phyloP scores from a whole-genome alignment of 495 filamentous ascomycete genomes.

The Haplographium delicatum region DNA sequence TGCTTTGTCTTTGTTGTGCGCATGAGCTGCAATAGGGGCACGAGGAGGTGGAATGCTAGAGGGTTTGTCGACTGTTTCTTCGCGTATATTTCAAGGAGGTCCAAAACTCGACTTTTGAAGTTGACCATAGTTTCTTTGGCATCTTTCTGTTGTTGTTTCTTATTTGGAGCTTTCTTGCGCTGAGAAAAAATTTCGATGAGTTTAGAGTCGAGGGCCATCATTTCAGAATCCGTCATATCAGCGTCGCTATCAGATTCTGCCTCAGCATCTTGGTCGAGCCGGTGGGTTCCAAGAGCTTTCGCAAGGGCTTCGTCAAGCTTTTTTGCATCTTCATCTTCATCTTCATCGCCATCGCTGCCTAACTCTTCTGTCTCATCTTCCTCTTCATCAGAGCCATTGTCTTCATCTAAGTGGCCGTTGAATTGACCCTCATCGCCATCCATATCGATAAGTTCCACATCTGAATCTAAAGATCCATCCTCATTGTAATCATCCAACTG shows the following conservation, averaged over 20 bases:
- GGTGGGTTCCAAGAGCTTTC: constrained; percentile 61
- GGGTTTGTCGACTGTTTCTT: constrained; percentile 67
- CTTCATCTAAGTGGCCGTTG: constrained; percentile 16
- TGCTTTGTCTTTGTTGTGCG: constrained; percentile 63
- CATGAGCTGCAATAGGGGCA: constrained; percentile 45
- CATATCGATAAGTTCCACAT: constrained; percentile 40
- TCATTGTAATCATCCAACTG: constrained; percentile 34
- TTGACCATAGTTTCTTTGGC: constrained; percentile 86
- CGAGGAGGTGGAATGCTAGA: constrained; percentile 46
- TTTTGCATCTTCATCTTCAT: constrained; percentile 39
- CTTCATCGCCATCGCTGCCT: constrained; percentile 36
- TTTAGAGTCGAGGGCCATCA: constrained; percentile 81
- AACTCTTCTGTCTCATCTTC: constrained; percentile 35
- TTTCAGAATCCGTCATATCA: constrained; percentile 92
- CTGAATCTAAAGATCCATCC: constrained; percentile 39
- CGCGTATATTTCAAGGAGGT: constrained; percentile 79
- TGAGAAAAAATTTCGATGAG: constrained; percentile 80
- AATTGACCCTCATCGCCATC: constrained; percentile 27
- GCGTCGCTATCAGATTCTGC: constrained; percentile 55
- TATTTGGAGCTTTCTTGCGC: constrained; percentile 41
- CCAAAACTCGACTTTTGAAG: constrained; percentile 91
- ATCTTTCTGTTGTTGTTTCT: constrained; percentile 77
- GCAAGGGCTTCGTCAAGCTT: constrained; percentile 74
- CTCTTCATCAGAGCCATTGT: constrained; percentile 30
- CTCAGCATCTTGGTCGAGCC: constrained; percentile 48